phyloP scores from a whole-genome alignment of 495 filamentous ascomycete species.

The Penicillium psychrofluorescens region DNA sequence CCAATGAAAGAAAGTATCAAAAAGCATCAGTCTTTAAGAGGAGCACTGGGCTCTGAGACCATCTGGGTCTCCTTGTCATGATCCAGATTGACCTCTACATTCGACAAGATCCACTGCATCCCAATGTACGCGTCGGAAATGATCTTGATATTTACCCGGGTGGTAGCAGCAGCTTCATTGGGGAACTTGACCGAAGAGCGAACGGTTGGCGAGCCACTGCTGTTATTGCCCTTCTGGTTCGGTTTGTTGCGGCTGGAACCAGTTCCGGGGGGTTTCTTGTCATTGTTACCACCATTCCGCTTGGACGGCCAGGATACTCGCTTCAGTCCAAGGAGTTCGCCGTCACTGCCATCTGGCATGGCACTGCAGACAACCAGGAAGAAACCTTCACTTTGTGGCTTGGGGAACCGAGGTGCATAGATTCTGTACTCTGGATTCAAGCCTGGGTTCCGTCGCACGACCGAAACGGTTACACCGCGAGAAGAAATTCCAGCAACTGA shows the following conservation, averaged over 20 bases:
- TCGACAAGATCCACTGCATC: conserved; percentile 55
- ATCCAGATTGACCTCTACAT: conserved; percentile 19
- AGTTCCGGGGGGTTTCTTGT: conserved; percentile 8
- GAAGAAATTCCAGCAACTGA: conserved; percentile 52
- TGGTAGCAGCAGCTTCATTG: conserved; percentile 14
- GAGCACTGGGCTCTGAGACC: conserved; percentile 16
- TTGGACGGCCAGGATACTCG: conserved; percentile 63
- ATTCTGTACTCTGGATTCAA: conserved; percentile 58
- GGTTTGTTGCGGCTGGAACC: conserved; percentile 21
- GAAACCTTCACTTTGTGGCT: conserved; percentile 91
- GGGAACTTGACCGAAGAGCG: conserved; percentile 57
- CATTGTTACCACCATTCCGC: conserved; percentile 13
- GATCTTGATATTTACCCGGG: conserved; percentile 58
- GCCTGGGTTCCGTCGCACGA: conserved; percentile 61
- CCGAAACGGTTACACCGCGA: conserved; percentile 50
- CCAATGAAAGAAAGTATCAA: no score
- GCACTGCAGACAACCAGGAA: conserved; percentile 61
- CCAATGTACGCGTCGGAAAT: conserved; percentile 83
- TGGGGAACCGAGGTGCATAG: conserved; percentile 84
- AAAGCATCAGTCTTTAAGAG: conserved; percentile 10
- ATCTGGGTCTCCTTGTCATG: conserved; percentile 10
- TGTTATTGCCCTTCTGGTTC: conserved; percentile 9
- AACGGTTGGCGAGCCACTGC: conserved; percentile 10
- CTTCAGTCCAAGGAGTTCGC: conserved; percentile 77
- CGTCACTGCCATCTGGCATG: conserved; percentile 51